Evolutionary conservation across 1,284 basidiomycete genomes (phyloP), one percentile per base, ranked within the genome.

Genomic region (Phellopilus nigrolimitatus): DNA sequence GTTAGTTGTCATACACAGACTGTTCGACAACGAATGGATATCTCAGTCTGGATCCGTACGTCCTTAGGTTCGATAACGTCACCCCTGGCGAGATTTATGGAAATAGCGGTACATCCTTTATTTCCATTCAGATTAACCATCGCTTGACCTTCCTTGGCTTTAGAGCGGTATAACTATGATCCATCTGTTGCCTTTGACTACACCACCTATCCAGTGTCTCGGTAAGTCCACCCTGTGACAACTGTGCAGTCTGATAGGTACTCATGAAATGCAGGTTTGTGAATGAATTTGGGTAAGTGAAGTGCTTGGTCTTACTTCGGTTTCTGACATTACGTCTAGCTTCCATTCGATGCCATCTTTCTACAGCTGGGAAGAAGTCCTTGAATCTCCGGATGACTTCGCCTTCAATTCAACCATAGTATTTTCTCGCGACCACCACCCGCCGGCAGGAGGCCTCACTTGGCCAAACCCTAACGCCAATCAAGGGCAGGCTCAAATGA

Each of bases 301-400:
- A 3, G 25, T n/a, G 42, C n/a, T 37, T 36, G 25, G 10, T 41
- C 22, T 37, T n/a, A 28, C 4, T 48, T 19, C 24, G 22, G 7
- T 31, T 33, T 7, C 22, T n/a, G 19, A 37, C 34, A 15, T 15
- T 15, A 17, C 3, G 8, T 37, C 34, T 33, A 80, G 79, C 15
- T 82, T 81, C 65, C 81, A 81, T 60, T 81, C 80, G 0, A 77
- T 82, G 72, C 79, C 81, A 0, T 82, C 78, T 0, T 78, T 83
- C 63, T 79, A 79, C 57, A 76, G 71, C 47, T 81, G 80, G 75
- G 73, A 82, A 60, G 75, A 81, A 57, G 76, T 80, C 0, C 71
- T 84, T 13, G 58, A 65, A 12, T 72, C 71, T 3, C 68, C 72
- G 0, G 71, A 71, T 9, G 77, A 78, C 56, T 82, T 78, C 63